These are phyloP conservation scores for Nigrospora oryzae DNA, from an alignment of 2,329 filamentous ascomycete genomes.

Conservation along the genomic window DNA sequence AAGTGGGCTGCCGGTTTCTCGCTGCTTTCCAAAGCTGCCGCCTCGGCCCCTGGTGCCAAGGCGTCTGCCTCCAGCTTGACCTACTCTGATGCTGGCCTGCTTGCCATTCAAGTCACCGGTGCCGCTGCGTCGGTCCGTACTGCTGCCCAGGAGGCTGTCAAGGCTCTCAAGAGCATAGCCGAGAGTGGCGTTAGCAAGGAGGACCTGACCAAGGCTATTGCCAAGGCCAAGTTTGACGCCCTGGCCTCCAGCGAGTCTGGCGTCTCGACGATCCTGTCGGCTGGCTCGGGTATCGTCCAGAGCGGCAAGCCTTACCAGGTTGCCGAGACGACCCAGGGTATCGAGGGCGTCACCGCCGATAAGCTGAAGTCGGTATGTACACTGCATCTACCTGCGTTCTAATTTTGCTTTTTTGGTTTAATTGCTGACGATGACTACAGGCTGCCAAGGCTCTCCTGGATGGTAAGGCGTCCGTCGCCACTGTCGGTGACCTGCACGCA, in stretches of 20 bases:
- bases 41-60: slow-evolving; percentile 55
- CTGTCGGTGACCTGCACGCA: slow-evolving; percentile 84
- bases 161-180: slow-evolving; percentile 74
- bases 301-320: slow-evolving; percentile 78
- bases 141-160: slow-evolving; percentile 69
- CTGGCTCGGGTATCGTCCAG: slow-evolving; percentile 76
- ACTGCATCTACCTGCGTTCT: slow-evolving; percentile 2
- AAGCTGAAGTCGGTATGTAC: slow-evolving; percentile 74
- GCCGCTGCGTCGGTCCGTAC: slow-evolving; percentile 63
- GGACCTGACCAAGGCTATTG: slow-evolving; percentile 83
- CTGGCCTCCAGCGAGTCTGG: slow-evolving; percentile 75
- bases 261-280: slow-evolving; percentile 69
- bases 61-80: slow-evolving; percentile 68
- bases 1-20: slow-evolving; percentile 96
- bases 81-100: slow-evolving; percentile 91
- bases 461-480: slow-evolving; percentile 79
- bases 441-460: slow-evolving; percentile 81
- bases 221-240: slow-evolving; percentile 87
- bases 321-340: slow-evolving; percentile 65
- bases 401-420: not conserved
- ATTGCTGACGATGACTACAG: slow-evolving; percentile 38
- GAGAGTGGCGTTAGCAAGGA: slow-evolving; percentile 71
- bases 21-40: slow-evolving; percentile 71
- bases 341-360: slow-evolving; percentile 75
- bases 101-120: slow-evolving; percentile 76